phyloP scores from a whole-genome alignment of 2,329 filamentous ascomycete genomes.

The Botryotinia globosa region DNA sequence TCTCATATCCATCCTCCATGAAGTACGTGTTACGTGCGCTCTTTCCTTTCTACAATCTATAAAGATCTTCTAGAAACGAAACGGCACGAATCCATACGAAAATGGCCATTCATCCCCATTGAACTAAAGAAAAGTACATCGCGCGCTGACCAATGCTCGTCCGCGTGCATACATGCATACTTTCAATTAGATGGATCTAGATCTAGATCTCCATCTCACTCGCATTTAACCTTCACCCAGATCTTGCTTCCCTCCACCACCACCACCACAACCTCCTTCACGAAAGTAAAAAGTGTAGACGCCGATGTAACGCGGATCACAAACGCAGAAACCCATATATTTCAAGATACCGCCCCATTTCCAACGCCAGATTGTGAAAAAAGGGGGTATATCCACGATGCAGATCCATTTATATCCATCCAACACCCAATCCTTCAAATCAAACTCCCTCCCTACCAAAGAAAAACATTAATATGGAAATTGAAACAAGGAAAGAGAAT shows the following conservation, averaged over 20 bases:
- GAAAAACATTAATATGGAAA: neutral
- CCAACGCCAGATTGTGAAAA: slow-evolving; percentile 1
- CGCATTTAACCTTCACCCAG: neutral
- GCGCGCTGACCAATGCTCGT: neutral
- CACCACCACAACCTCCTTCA: neutral
- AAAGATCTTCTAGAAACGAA: neutral
- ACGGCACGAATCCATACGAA: neutral
- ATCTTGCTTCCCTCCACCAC: neutral
- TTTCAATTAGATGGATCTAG: neutral
- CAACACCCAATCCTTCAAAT: neutral
- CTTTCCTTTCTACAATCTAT: neutral
- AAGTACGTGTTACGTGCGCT: neutral
- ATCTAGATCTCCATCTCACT: neutral
- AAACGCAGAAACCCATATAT: neutral
- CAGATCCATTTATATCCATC: slow-evolving; percentile 15
- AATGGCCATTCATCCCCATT: neutral
- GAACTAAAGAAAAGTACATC: neutral
- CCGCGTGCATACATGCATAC: neutral
- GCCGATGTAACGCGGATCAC: neutral
- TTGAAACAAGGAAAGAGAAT: neutral
- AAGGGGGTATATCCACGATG: slow-evolving; percentile 7
- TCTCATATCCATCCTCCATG: neutral
- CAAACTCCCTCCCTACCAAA: neutral
- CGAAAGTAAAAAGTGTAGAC: neutral
- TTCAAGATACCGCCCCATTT: neutral